Evolutionary conservation across 75 land plant species (phyloP).

Genomic region (Picea glauca): DNA sequence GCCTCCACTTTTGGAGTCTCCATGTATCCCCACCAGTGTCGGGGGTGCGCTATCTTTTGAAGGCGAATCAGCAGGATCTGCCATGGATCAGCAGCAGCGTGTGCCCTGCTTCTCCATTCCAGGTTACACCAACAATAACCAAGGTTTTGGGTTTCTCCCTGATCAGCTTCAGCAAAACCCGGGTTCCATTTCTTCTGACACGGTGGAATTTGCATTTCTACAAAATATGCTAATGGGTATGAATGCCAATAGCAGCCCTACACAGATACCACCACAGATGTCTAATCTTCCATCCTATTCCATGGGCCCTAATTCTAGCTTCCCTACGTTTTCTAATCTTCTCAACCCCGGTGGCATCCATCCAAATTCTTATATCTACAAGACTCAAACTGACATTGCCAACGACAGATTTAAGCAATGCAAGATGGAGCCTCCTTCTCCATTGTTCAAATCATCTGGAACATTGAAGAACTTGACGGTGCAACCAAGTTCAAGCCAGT

Average conservation of each 20-base stretch:
- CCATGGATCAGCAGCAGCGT: background rate
- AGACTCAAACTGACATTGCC: background rate
- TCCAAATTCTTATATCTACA: background rate
- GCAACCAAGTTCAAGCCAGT: too few relatives aligned
- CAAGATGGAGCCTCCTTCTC: slow-evolving; percentile 22
- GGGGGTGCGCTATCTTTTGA: background rate
- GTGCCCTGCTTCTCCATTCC: slow-evolving; percentile 14
- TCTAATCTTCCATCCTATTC: background rate
- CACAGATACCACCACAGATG: background rate
- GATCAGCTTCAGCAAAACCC: background rate
- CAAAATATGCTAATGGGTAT: background rate
- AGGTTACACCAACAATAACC: too few relatives aligned
- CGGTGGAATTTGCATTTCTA: background rate
- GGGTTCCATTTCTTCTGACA: background rate
- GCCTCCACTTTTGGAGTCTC: slow-evolving; percentile 18
- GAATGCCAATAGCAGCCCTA: background rate
- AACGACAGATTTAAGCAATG: slow-evolving; percentile 6
- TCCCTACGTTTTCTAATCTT: background rate
- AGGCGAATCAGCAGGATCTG: background rate
- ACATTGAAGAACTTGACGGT: background rate
- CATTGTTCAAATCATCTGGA: background rate
- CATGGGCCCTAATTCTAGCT: slow-evolving; percentile 4
- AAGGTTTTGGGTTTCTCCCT: too few relatives aligned
- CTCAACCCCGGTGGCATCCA: background rate
- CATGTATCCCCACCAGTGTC: background rate